These are phyloP conservation scores for Stylonectria norvegica DNA, from an alignment of 2,329 filamentous ascomycete species.

Conservation along the genomic window DNA sequence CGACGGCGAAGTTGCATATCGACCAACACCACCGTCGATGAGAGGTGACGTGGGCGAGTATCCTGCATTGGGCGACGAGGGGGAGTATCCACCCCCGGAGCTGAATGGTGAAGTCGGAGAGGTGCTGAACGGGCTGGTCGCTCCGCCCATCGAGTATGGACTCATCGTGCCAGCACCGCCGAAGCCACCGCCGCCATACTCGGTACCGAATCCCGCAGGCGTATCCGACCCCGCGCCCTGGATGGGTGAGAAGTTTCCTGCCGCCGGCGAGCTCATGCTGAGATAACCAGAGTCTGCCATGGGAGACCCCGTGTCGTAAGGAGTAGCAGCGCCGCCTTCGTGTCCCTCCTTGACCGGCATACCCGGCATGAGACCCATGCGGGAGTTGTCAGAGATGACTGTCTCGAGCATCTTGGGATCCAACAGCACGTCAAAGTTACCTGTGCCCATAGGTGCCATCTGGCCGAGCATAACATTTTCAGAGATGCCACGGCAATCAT, in stretches of 20 bases:
- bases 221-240: conserved; percentile 70
- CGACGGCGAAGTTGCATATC: conserved; percentile 57
- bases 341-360: conserved; percentile 73
- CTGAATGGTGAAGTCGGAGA: conserved; percentile 65
- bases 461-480: conserved; percentile 99
- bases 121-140: conserved; percentile 73
- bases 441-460: conserved; percentile 93
- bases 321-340: conserved; percentile 82
- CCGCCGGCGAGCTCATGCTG: conserved; percentile 60
- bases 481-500: conserved; percentile 96
- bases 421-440: conserved; percentile 89
- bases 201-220: conserved; percentile 62
- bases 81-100: conserved; percentile 63
- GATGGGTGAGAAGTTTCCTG: conserved; percentile 73
- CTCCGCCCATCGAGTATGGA: conserved; percentile 59
- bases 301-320: conserved; percentile 85
- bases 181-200: conserved; percentile 53
- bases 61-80: conserved; percentile 67
- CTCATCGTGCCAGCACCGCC: conserved; percentile 53
- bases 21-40: conserved; percentile 50
- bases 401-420: conserved; percentile 96
- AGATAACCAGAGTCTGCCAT: conserved; percentile 69
- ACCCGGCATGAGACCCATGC: conserved; percentile 76
- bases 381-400: conserved; percentile 87
- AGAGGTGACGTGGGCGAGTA: conserved; percentile 77